Evolutionary conservation across 441 rosid species (phyloP), one percentile per base, ranked within the genome.

Genomic region (Populus hybrid): DNA sequence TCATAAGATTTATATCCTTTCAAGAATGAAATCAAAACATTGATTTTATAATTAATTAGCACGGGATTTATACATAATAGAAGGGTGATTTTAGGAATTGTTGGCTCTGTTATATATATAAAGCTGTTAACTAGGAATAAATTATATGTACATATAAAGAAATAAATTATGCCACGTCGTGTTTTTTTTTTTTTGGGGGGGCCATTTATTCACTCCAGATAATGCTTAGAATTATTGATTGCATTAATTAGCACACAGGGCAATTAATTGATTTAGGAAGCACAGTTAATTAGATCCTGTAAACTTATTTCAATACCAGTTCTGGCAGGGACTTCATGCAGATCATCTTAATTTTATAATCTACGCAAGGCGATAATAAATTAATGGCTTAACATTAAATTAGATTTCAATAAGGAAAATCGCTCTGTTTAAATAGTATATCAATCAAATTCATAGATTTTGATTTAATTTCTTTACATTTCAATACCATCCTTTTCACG

Each of bases 1-100:
- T 63, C 21, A 0, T 24, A 16, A 70, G 77, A 76, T 79, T 36
- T 76, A 30, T 30, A 30, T 30, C 28, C 18, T 82, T 73, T 76
- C 78, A 76, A 50, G 46, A 66, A 57, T 65, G 68, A 65, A 74
- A 79, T 40, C 26, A 30, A 57, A 50, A 30, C 61, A 28, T 28
- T 1, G 12, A 42, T 19, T 67, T 34, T 10, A 38, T 18, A 26
- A 18, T 8, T 75, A 66, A 75, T 26, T 65, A 30, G 32, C 32
- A 30, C 3, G 32, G 30, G 14, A 38, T 1, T 34, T 3, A 9
- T 2, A 2, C 2, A 28, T 34, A 69, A 35, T 8, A n/a, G 9
- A 23, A 30, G 16, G 50, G 32, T 30, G 32, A 30, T 6, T 7
- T 28, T 3, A 50, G 66, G 24, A 12, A 19, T 53, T 19, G 40